Percentiles rank a stretch among this genome's conserved stretches.
phyloP scores from a whole-genome alignment of 1,139 yeast genomes.

The Yamadazyma dushanensis region DNA sequence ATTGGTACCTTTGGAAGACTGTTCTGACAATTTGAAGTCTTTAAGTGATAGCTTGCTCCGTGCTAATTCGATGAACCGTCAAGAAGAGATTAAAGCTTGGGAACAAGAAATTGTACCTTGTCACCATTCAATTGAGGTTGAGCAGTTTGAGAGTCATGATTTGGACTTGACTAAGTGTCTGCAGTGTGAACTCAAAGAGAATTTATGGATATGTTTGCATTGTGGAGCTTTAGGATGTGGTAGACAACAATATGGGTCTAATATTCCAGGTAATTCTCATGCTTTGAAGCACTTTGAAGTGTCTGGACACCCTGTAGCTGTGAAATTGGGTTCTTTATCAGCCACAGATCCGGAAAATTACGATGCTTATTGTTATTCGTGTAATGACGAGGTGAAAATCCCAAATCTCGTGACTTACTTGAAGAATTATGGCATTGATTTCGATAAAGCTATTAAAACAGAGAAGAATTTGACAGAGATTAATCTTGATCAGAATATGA shows the following conservation, averaged over 20 bases:
- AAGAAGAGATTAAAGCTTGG: conserved; percentile 87
- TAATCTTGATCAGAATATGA: conserved; percentile 87
- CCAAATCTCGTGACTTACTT: conserved; percentile 56
- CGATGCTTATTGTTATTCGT: conserved; percentile 84
- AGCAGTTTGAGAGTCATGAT: conserved; percentile 29
- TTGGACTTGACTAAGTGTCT: conserved; percentile 51
- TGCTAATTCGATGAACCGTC: conserved; percentile 65
- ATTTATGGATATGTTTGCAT: conserved; percentile 86
- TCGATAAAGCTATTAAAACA: conserved; percentile 56
- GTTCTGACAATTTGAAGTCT: conserved; percentile 23
- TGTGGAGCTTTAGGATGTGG: conserved; percentile 94
- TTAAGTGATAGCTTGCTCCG: conserved; percentile 52
- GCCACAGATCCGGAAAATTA: conserved; percentile 51
- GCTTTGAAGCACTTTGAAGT: conserved; percentile 68
- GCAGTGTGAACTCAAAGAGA: conserved; percentile 62
- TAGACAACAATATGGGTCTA: conserved; percentile 82
- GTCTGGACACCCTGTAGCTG: conserved; percentile 74
- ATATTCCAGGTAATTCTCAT: conserved; percentile 90
- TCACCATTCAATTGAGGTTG: conserved; percentile 61
- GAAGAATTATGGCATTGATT: conserved; percentile 66
- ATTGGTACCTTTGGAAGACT: conserved; percentile 19
- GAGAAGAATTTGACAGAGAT: conserved; percentile 87
- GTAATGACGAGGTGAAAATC: conserved; percentile 87
- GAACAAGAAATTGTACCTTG: conserved; percentile 84
- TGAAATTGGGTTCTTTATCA: conserved; percentile 86